Evolutionary conservation across 768 basidiomycete species (phyloP), one percentile per base, ranked within the genome.

Genomic region (Neoboletus magnificus): DNA sequence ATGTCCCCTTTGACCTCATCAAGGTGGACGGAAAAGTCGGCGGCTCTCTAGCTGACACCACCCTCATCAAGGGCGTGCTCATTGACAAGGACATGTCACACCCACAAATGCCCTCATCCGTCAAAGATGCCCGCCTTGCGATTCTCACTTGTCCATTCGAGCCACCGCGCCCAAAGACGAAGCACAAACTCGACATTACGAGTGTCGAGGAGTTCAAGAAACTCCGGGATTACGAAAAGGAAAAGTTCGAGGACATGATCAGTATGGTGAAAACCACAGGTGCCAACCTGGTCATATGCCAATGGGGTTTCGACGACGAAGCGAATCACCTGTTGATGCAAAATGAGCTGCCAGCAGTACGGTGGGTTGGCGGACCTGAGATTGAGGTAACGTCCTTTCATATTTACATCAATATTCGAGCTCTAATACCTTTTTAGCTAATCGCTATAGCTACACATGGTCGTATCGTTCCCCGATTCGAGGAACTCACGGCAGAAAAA

Each of bases 21-120:
- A 98, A 99, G 73, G 96, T 98, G 15, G 93, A 97, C 62, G 96
- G 96, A 67, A 98, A 98, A 77, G 96, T 98, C 60, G 97, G 97
- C 44, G 97, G 97, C 37, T 92, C 94, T 11, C 82, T 99, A 37
- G 93, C 91, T 10, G 97, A 99, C 74, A 98, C 93, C 8, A 85
- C 83, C 41, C 82, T 99, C 63, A 96, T 99, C 77, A 89, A 89
- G 65, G 97, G 97, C 63, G 97, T 99, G 41, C 91, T 99, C 64
- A 84, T 99, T 70, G 97, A 99, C 85, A 99, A 99, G 76, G 96
- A 99, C 76, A 96, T 99, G 90, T 98, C 94, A 13, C 97, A 99
- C 68, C 90, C 96, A 5, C 93, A 97, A 73, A 99, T 99, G 97
- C 96, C 96, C 10, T 85, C 82, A 55, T 79, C 77, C 35, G 87